These are phyloP conservation scores for Cladophialophora chaetospira DNA, from an alignment of 2,329 filamentous ascomycete genomes.

Conservation along the genomic window DNA sequence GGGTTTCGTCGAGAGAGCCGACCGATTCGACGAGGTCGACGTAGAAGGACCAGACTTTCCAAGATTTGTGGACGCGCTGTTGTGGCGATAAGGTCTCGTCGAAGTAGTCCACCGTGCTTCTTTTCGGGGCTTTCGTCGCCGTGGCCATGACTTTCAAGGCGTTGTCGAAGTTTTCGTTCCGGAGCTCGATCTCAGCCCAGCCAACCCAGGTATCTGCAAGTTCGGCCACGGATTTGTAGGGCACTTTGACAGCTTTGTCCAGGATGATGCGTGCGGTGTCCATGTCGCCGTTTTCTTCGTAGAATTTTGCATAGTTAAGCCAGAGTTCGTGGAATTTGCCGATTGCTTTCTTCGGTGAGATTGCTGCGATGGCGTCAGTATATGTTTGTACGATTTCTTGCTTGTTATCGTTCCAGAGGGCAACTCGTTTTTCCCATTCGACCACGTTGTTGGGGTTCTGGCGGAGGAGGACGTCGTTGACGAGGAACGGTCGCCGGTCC, in stretches of 20 bases:
- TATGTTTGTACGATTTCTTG: conserved; percentile 91
- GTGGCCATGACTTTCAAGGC: conserved; percentile 96
- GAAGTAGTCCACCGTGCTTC: conserved; percentile 98
- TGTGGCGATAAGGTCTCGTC: conserved; percentile 92
- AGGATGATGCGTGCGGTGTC: conserved; percentile 86
- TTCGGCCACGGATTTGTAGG: conserved; percentile 96
- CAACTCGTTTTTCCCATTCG: conserved; percentile 97
- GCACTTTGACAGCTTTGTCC: conserved; percentile 97
- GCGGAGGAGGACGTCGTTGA: conserved; percentile 91
- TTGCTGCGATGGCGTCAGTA: conserved; percentile 87
- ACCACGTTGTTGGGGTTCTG: conserved; percentile 96
- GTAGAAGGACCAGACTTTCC: conserved; percentile 99
- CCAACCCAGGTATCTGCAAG: conserved; percentile 98
- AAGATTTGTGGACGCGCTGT: conserved; percentile 96
- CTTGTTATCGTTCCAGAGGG: conserved; percentile 91
- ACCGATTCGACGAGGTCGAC: conserved; percentile 97
- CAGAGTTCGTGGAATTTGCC: conserved; percentile 94
- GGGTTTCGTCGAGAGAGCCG: conserved; percentile 84
- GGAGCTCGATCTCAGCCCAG: conserved; percentile 97
- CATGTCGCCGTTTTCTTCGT: conserved; percentile 83
- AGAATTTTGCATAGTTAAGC: conserved; percentile 96
- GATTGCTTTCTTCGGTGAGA: conserved; percentile 90
- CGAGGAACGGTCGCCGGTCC: conserved; percentile 91
- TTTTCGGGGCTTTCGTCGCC: conserved; percentile 92
- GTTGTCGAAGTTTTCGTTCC: conserved; percentile 92